A percentile compares a stretch with the other conserved stretches of the same genome.
phyloP scores from a whole-genome alignment of 78 protist species.

The Acrasis kona region DNA sequence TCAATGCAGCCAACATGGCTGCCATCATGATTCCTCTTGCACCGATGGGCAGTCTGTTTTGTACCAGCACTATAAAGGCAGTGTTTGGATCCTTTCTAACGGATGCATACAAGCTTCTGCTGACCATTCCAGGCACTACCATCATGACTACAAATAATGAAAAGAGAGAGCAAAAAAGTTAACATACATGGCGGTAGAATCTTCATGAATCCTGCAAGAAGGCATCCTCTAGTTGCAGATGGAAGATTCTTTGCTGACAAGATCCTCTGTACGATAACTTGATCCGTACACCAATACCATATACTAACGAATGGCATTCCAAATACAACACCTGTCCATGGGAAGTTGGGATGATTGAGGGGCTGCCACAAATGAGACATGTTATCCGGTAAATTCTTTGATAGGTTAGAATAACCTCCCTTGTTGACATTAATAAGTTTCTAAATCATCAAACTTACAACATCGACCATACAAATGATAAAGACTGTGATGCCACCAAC shows the following conservation, averaged over 20 bases:
- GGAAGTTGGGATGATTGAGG: neutral
- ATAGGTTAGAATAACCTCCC: no score
- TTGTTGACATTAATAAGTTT: no score
- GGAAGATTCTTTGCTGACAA: slow-evolving; percentile 7
- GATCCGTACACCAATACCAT: slow-evolving; percentile 36
- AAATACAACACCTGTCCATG: slow-evolving; percentile 8
- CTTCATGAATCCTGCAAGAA: slow-evolving; percentile 26
- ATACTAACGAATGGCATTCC: slow-evolving; percentile 13
- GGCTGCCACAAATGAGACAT: slow-evolving; percentile 13
- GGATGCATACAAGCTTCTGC: slow-evolving; percentile 5
- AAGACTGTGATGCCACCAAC: slow-evolving; percentile 13
- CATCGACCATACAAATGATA: no score
- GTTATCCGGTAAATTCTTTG: neutral
- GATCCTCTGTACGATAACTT: slow-evolving; percentile 29
- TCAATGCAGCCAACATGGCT: slow-evolving; percentile 32
- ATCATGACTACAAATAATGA: slow-evolving; percentile 8
- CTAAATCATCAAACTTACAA: no score
- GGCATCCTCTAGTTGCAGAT: neutral
- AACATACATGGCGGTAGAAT: slow-evolving; percentile 4
- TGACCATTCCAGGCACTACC: slow-evolving; percentile 29
- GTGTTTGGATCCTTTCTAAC: neutral
- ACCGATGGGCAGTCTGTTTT: slow-evolving; percentile 11
- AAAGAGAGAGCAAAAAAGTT: neutral
- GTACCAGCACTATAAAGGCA: slow-evolving; percentile 30
- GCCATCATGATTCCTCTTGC: slow-evolving; percentile 29